Evolutionary conservation across 495 filamentous ascomycete species (phyloP).

Genomic region (Penicillium robsamsonii): DNA sequence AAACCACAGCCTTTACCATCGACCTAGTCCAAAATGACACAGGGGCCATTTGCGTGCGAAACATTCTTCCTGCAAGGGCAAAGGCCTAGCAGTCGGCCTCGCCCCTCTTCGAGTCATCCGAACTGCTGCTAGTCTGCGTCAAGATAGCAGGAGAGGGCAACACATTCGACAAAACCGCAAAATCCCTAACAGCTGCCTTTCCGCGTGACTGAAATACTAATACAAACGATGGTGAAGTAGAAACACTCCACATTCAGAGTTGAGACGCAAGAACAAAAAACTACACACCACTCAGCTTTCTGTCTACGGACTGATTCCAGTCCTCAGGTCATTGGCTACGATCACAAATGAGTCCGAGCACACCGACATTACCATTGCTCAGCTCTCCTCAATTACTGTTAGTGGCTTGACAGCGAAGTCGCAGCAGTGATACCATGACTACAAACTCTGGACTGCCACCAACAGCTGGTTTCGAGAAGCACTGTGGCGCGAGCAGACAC

Average conservation of each 20-base stretch:
- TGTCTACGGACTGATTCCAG: neutral
- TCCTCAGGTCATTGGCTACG: neutral
- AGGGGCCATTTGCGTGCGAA: neutral
- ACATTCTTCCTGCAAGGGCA: neutral
- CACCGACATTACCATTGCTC: neutral
- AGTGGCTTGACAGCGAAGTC: constrained; percentile 20
- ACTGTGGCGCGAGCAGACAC: constrained; percentile 20
- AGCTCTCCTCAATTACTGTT: constrained; percentile 20
- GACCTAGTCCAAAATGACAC: neutral
- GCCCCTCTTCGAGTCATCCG: constrained; percentile 35
- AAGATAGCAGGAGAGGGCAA: constrained; percentile 23
- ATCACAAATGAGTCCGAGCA: neutral
- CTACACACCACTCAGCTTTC: neutral
- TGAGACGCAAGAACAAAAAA: neutral
- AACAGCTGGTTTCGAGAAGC: constrained; percentile 32
- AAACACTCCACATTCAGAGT: neutral
- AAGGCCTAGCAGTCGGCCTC: neutral
- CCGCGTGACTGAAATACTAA: neutral
- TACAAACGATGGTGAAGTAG: neutral
- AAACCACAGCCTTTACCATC: neutral
- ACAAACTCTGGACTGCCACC: constrained; percentile 14
- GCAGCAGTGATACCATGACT: constrained; percentile 19
- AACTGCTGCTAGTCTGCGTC: constrained; percentile 19
- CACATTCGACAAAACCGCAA: neutral
- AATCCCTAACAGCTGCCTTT: neutral